These are phyloP conservation scores for Oxytropis ochrocephala DNA, from an alignment of 306 rosid genomes.

Conservation along the genomic window DNA sequence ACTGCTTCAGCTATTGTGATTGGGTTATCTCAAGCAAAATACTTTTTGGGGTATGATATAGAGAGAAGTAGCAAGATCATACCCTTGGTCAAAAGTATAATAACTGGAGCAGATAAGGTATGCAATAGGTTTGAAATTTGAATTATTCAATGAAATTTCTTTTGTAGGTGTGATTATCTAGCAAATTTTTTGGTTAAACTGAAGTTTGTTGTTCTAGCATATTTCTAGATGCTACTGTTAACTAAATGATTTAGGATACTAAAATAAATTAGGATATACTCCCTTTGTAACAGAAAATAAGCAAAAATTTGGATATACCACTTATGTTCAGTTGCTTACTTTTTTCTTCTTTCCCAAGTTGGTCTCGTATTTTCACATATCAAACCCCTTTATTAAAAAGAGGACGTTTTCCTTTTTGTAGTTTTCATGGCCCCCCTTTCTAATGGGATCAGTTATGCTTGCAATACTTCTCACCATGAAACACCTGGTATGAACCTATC, in stretches of 20 bases:
- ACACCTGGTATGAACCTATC: slow-evolving; percentile 63
- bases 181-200: slow-evolving; percentile 10
- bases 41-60: slow-evolving; percentile 79
- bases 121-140: slow-evolving; percentile 26
- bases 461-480: slow-evolving; percentile 76
- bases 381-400: slow-evolving; percentile 23
- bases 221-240: not conserved
- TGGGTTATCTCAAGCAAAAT: slow-evolving; percentile 90
- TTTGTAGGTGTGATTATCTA: slow-evolving; percentile 1
- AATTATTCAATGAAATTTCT: not conserved
- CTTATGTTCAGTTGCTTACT: not conserved
- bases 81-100: slow-evolving; percentile 79
- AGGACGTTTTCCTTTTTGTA: slow-evolving; percentile 43
- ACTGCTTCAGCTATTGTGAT: slow-evolving; percentile 91
- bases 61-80: slow-evolving; percentile 78
- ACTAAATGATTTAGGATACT: not conserved
- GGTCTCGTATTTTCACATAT: slow-evolving; percentile 7
- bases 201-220: not conserved
- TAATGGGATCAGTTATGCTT: slow-evolving; percentile 82
- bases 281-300: no score
- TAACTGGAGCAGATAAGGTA: slow-evolving; percentile 89
- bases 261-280: slow-evolving; percentile 7
- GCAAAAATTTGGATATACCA: no score
- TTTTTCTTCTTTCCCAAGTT: not conserved
- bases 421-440: slow-evolving; percentile 94